Conservation (phyloP, 768 basidiomycete species). For the Pisolithus sp. region DNA sequence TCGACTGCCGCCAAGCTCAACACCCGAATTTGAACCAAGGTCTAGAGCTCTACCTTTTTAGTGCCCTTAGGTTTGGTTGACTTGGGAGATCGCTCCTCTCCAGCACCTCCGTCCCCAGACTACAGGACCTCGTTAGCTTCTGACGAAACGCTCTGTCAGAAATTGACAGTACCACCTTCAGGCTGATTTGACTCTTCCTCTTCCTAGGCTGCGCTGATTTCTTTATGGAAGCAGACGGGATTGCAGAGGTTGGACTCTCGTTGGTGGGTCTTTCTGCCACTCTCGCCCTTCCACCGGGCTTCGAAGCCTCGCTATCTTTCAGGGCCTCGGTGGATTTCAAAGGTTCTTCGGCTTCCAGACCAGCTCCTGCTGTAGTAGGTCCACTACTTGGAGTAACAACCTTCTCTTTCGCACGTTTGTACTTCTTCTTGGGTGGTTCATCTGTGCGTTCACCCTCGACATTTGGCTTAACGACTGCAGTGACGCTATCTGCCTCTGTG, state of each 20-base stretch:
- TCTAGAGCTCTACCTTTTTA: not conserved
- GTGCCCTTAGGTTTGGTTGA: not conserved
- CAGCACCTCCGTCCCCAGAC: not conserved
- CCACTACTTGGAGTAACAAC: not conserved
- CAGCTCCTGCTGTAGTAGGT: not conserved
- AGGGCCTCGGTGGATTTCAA: not conserved
- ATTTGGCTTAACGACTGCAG: not conserved
- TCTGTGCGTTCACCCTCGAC: too few relatives aligned
- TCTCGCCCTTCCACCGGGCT: too few relatives aligned
- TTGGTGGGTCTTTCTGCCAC: not conserved
- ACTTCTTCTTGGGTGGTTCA: conserved; percentile 2
- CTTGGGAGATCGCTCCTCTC: not conserved
- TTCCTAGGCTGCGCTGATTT: conserved; percentile 1
- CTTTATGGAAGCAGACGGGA: conserved; percentile 3
- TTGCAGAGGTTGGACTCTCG: not conserved
- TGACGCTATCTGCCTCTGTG: not conserved
- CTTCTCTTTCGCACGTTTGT: not conserved
- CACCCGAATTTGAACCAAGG: not conserved
- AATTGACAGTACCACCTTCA: not conserved
- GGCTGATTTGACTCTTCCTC: not conserved
- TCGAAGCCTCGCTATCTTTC: not conserved
- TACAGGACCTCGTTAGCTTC: not conserved
- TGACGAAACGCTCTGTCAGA: not conserved
- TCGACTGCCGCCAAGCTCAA: not conserved
- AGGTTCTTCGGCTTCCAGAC: not conserved